phyloP scores from a whole-genome alignment of 1,139 yeast genomes.

The Magnusiomyces ingens region DNA sequence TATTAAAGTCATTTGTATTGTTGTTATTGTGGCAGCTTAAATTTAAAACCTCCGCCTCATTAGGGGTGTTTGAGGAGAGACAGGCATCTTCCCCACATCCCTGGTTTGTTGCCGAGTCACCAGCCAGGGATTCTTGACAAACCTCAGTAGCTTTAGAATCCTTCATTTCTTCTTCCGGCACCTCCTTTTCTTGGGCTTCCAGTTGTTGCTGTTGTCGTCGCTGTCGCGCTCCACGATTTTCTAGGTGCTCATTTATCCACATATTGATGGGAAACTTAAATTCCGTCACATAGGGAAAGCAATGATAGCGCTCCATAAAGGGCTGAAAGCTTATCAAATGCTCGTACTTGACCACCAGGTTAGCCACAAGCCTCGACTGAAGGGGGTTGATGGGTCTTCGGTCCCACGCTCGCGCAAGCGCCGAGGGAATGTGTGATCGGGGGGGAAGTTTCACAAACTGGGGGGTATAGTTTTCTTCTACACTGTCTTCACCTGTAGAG shows the following conservation, averaged over 20 bases:
- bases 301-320: conserved; percentile 16
- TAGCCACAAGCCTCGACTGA: conserved; percentile 11
- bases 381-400: conserved; percentile 6
- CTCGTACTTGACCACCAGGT: conserved; percentile 14
- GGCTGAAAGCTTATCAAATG: conserved; percentile 13
- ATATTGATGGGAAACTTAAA: conserved; percentile 15
- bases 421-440: not conserved
- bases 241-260: conserved; percentile 15
- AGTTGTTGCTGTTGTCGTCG: not conserved
- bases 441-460: conserved; percentile 1
- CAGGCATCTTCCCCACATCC: too few species aligned
- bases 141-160: not conserved
- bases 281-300: conserved; percentile 15
- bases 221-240: not conserved
- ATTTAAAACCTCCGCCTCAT: too few species aligned
- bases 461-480: not conserved
- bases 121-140: too few species aligned
- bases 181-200: not conserved
- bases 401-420: not conserved
- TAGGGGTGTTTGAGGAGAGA: too few species aligned
- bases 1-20: too few species aligned
- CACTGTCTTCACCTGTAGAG: not conserved
- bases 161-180: not conserved
- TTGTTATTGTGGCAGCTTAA: too few species aligned
- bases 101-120: too few species aligned